phyloP scores from a whole-genome alignment of 75 land plant genomes.

The Selaginella moellendorffii region DNA sequence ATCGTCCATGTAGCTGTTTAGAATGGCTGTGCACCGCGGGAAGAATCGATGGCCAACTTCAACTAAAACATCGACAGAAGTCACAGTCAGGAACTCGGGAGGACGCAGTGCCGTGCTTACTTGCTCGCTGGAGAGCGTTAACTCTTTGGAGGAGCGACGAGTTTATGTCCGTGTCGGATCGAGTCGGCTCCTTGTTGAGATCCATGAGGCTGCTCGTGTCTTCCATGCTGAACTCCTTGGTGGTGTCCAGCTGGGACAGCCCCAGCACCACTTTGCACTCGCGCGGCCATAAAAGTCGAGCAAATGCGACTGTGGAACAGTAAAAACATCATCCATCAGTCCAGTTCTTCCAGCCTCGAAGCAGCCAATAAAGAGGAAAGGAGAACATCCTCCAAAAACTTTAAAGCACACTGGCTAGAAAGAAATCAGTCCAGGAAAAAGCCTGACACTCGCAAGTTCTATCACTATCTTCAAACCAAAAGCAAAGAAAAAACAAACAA shows the following conservation, averaged over 20 bases:
- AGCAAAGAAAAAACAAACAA: background rate
- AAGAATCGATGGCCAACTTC: conserved; percentile 62
- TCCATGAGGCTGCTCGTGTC: background rate
- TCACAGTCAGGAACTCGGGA: too few species aligned
- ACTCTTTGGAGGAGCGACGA: background rate
- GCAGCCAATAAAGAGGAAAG: too few species aligned
- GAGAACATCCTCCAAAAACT: too few species aligned
- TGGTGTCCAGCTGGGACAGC: conserved; percentile 61
- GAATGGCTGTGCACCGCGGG: conserved; percentile 58
- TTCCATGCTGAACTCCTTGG: conserved; percentile 29
- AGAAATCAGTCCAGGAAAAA: too few species aligned
- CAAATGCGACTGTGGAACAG: conserved; percentile 78
- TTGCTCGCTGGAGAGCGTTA: background rate
- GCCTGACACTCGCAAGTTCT: too few species aligned
- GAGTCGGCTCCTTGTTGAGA: background rate
- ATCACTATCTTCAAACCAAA: too few species aligned
- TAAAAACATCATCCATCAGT: background rate
- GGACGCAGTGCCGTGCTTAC: too few species aligned
- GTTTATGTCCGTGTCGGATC: too few species aligned
- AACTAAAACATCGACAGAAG: conserved; percentile 27
- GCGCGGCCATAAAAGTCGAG: conserved; percentile 55
- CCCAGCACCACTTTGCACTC: conserved; percentile 63
- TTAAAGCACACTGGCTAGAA: too few species aligned
- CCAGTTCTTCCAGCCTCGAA: too few species aligned
- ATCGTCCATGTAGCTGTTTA: conserved; percentile 63